Evolutionary conservation across 306 rosid genomes (phyloP), one percentile per base, ranked within the genome.

Genomic region (Begonia masoniana): DNA sequence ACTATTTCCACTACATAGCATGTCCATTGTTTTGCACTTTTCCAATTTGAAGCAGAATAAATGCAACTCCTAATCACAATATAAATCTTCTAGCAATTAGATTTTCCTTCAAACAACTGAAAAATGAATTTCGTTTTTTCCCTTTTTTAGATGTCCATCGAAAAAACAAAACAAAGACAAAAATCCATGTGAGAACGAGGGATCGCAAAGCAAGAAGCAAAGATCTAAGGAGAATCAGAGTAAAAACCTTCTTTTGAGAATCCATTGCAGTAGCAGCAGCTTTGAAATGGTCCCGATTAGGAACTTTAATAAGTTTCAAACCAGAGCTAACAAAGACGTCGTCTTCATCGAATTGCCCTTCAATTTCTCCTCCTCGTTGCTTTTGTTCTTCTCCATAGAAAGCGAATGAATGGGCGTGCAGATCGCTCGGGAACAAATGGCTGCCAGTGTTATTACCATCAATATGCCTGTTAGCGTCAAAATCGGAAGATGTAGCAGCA

Each of bases 201-300:
- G 43, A 26, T 15, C 13, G 45, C 14, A 23, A n/a, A 47, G 10
- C 13, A 9, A 21, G 47, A 60, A 56, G 36, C 31, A 31, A 47
- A 26, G 11, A 15, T 43, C 56, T 54, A 43, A 35, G 3, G 11
- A 11, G 47, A 48, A 15, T 52, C 35, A 59, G 36, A 39, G 41
- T 10, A 45, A 12, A 15, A 49, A 74, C 80, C 80, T 74, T 71
- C 71, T 71, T 68, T 21, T 51, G 42, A 12, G 75, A 48, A 54
- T 74, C 75, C 84, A 78, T 78, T 45, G 49, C 13, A 54, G 55
- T 31, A 14, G 67, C 50, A 52, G 41, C 49, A 24, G 6, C 31
- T 48, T 11, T 57, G 54, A 58, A 46, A 19, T 47, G 52, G 46
- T 63, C 42, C 43, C 68, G 61, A 1, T 56, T 57, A 10, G 67